Evolutionary conservation across 2,329 filamentous ascomycete genomes (phyloP).

Genomic region (Dactylellina cionopaga): DNA sequence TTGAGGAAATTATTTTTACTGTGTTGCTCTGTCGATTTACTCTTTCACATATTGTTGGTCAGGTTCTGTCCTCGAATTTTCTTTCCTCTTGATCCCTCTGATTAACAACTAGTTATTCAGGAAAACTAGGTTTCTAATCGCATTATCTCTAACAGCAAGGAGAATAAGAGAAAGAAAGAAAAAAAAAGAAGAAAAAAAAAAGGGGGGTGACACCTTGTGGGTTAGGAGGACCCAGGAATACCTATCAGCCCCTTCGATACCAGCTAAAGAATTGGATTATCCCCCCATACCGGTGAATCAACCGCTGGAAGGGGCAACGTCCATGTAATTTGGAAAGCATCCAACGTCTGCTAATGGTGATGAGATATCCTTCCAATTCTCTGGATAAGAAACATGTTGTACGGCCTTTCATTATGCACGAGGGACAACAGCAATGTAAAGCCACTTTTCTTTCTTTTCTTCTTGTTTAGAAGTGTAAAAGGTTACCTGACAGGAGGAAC

Average conservation of each 20-base stretch:
- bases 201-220: too few relatives aligned
- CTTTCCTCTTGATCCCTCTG: conserved; percentile 40
- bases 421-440: conserved; percentile 38
- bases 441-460: conserved; percentile 30
- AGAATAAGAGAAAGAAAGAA: conserved; percentile 35
- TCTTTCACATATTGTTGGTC: conserved; percentile 38
- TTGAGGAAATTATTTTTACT: conserved; percentile 51
- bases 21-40: conserved; percentile 51
- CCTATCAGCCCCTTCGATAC: conserved; percentile 51
- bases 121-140: conserved; percentile 39
- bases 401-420: conserved; percentile 23
- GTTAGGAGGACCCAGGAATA: conserved; percentile 49
- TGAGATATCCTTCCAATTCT: conserved; percentile 52
- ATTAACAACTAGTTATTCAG: too few relatives aligned
- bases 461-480: conserved; percentile 16
- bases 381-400: conserved; percentile 44
- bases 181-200: conserved; percentile 40
- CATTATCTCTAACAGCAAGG: conserved; percentile 47
- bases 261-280: conserved; percentile 48
- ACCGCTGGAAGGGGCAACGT: conserved; percentile 52
- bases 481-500: conserved; percentile 29
- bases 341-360: conserved; percentile 52
- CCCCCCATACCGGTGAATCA: conserved; percentile 49
- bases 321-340: conserved; percentile 51
- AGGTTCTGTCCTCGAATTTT: conserved; percentile 45